A percentile compares a stretch with the other conserved stretches of the same genome.
These are phyloP conservation scores for Raffaelea albimanens DNA, from an alignment of 2,329 filamentous ascomycete genomes.

Conservation along the genomic window DNA sequence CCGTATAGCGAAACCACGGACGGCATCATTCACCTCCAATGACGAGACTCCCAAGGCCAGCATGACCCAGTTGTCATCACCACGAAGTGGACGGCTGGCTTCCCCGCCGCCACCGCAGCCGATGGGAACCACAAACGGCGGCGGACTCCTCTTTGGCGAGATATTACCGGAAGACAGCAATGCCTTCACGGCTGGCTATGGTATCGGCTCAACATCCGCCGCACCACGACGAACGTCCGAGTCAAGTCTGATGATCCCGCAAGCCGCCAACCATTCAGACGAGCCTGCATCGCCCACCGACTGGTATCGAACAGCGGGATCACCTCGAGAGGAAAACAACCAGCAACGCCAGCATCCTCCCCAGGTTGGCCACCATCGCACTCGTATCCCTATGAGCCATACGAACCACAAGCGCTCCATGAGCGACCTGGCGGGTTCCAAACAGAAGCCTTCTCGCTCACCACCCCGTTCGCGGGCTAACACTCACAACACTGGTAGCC, in stretches of 20 bases:
- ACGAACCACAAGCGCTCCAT: conserved; percentile 37
- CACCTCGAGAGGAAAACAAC: not conserved
- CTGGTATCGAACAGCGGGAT: conserved; percentile 43
- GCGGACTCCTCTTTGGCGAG: conserved; percentile 62
- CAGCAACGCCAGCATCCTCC: not conserved
- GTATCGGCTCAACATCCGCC: conserved; percentile 35
- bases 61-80: conserved; percentile 29
- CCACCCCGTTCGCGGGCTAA: not conserved
- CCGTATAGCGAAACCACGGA: conserved; percentile 37
- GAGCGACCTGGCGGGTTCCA: conserved; percentile 44
- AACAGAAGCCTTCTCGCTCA: not conserved
- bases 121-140: conserved; percentile 20
- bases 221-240: not conserved
- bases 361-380: not conserved
- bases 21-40: conserved; percentile 21
- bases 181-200: conserved; percentile 45
- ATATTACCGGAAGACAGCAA: conserved; percentile 52
- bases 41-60: conserved; percentile 31
- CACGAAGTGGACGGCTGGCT: conserved; percentile 9
- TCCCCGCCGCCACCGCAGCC: conserved; percentile 18
- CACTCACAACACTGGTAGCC: not conserved
- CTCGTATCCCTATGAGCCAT: not conserved
- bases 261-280: conserved; percentile 29
- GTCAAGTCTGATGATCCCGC: not conserved
- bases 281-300: conserved; percentile 58